A percentile compares a stretch with the other conserved stretches of the same genome.
Conservation (phyloP, 1,284 basidiomycete genomes). For the Rhodotorula mucilaginosa region DNA sequence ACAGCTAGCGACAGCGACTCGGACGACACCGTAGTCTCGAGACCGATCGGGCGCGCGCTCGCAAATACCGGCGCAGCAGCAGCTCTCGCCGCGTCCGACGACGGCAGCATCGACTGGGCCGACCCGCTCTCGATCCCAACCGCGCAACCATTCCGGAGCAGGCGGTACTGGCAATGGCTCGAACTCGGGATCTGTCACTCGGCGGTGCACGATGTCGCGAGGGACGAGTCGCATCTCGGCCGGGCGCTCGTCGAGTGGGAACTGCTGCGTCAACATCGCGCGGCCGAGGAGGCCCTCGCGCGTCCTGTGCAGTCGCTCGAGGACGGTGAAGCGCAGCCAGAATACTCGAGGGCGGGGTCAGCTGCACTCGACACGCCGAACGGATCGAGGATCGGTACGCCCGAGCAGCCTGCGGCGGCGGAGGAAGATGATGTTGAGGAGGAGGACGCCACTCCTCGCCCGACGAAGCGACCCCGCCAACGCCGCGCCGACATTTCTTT, state of each 20-base stretch:
- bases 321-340: too few species aligned
- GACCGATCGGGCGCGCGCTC: background rate
- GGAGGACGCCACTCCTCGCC: background rate
- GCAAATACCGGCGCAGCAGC: background rate
- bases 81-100: background rate
- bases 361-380: too few species aligned
- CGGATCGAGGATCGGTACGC: too few species aligned
- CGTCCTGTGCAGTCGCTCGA: background rate
- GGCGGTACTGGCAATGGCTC: constrained; percentile 17
- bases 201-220: constrained; percentile 19
- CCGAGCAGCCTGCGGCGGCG: too few species aligned
- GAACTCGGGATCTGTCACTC: constrained; percentile 23
- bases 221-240: constrained; percentile 6
- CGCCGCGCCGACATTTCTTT: background rate
- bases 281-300: constrained; percentile 5
- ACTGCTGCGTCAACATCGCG: background rate
- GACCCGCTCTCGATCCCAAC: constrained; percentile 10
- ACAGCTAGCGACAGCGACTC: background rate
- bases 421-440: background rate
- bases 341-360: too few species aligned
- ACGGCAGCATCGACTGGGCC: constrained; percentile 4
- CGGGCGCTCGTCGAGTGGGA: constrained; percentile 27
- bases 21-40: background rate
- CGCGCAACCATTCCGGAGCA: background rate
- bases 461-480: background rate